phyloP scores from a whole-genome alignment of 352 stramenopile genomes.

The Pythium pyrilobum region DNA sequence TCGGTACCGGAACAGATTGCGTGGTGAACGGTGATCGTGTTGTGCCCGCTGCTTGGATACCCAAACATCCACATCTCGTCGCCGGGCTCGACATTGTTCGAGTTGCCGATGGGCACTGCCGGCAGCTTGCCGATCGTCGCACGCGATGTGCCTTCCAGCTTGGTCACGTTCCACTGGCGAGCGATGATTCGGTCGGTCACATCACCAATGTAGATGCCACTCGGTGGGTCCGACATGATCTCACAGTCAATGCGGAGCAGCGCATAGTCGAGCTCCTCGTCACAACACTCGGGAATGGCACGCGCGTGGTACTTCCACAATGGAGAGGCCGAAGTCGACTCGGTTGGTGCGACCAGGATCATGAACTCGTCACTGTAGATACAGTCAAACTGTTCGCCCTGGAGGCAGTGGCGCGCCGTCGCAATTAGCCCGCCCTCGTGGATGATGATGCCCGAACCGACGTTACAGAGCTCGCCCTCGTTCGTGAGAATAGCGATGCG shows the following conservation, averaged over 20 bases:
- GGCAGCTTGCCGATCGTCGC: slow-evolving; percentile 71
- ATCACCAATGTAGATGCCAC: slow-evolving; percentile 85
- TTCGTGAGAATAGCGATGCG: slow-evolving; percentile 82
- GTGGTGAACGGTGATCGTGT: slow-evolving; percentile 87
- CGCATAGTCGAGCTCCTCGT: slow-evolving; percentile 82
- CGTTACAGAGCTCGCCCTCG: slow-evolving; percentile 81
- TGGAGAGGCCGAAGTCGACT: slow-evolving; percentile 71
- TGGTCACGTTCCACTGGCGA: slow-evolving; percentile 77
- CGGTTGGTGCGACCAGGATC: slow-evolving; percentile 78
- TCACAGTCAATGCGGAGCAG: slow-evolving; percentile 80
- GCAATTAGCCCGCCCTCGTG: slow-evolving; percentile 76
- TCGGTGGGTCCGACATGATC: slow-evolving; percentile 79
- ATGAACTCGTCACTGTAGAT: slow-evolving; percentile 87
- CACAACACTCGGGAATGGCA: slow-evolving; percentile 76
- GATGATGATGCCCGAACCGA: slow-evolving; percentile 83
- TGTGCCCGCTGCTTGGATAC: slow-evolving; percentile 84
- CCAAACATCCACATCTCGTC: slow-evolving; percentile 91
- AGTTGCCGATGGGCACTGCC: slow-evolving; percentile 78
- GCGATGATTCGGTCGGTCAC: slow-evolving; percentile 85
- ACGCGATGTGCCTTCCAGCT: slow-evolving; percentile 65
- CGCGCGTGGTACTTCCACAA: slow-evolving; percentile 84
- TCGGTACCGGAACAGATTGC: slow-evolving; percentile 87
- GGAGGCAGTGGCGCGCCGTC: slow-evolving; percentile 72
- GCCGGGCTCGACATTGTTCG: slow-evolving; percentile 83
- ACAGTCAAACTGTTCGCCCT: slow-evolving; percentile 84